A percentile compares a stretch with the other conserved stretches of the same genome.
phyloP scores from a whole-genome alignment of 192 early-diverging fungal genomes.

The Phycomyces nitens region DNA sequence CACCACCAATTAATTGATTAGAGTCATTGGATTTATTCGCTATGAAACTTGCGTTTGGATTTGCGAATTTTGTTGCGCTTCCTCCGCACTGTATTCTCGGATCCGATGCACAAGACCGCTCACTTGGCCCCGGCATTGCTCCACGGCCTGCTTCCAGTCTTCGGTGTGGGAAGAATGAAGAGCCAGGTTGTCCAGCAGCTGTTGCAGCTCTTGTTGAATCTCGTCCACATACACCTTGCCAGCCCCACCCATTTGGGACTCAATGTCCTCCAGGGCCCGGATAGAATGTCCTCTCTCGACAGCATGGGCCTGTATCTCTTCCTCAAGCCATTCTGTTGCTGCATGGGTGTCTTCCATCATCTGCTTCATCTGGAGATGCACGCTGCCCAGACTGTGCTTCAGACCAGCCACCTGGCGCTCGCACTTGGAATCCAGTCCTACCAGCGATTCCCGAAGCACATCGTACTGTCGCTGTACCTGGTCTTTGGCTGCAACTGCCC shows the following conservation, averaged over 20 bases:
- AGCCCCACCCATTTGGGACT: not conserved
- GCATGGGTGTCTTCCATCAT: slow-evolving; percentile 8
- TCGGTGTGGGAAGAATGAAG: slow-evolving; percentile 8
- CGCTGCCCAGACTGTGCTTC: slow-evolving; percentile 5
- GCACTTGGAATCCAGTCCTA: slow-evolving; percentile 5
- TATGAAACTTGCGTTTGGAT: too few relatives aligned
- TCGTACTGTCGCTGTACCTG: slow-evolving; percentile 22
- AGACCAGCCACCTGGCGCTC: slow-evolving; percentile 18
- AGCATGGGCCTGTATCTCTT: slow-evolving; percentile 1
- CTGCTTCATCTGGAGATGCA: slow-evolving; percentile 6
- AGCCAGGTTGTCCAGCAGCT: slow-evolving; percentile 12
- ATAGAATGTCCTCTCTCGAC: slow-evolving; percentile 3
- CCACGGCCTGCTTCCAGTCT: slow-evolving; percentile 6
- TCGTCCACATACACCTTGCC: slow-evolving; percentile 16
- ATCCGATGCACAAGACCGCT: slow-evolving; percentile 19
- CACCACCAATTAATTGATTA: too few relatives aligned
- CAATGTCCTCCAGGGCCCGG: not conserved
- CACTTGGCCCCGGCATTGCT: slow-evolving; percentile 23
- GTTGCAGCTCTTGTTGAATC: slow-evolving; percentile 2
- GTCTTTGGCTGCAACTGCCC: slow-evolving; percentile 20
- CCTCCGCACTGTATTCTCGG: slow-evolving; percentile 4
- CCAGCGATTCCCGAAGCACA: slow-evolving; percentile 19
- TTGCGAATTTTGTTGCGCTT: not conserved
- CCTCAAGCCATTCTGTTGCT: slow-evolving; percentile 8
- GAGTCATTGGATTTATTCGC: too few relatives aligned